Percentiles rank a stretch among this genome's conserved stretches.
Conservation (phyloP, 139 green algal species). For the Parachlorella kessleri region DNA sequence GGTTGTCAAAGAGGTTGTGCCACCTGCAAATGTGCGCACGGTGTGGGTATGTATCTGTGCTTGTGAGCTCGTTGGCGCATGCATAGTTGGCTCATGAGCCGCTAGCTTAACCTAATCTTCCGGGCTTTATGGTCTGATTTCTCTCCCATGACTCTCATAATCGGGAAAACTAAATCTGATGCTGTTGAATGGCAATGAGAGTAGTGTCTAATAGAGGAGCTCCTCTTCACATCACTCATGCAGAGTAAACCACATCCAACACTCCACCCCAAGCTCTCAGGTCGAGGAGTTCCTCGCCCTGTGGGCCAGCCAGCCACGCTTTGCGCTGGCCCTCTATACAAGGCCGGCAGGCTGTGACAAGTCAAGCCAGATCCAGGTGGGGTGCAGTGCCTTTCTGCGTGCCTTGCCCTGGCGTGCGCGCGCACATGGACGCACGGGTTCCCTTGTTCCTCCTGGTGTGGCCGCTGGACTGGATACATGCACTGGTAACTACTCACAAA, state of each 20-base stretch:
- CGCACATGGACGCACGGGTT: background rate
- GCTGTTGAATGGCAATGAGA: background rate
- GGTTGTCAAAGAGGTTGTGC: background rate
- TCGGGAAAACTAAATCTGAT: too few species aligned
- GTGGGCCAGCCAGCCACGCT: conserved; percentile 16
- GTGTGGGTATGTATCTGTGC: background rate
- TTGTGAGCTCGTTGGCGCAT: background rate
- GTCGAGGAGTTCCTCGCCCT: conserved; percentile 18
- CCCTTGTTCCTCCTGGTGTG: background rate
- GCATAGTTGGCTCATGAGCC: too few species aligned
- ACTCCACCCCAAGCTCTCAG: background rate
- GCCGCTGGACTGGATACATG: background rate
- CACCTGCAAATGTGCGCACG: background rate
- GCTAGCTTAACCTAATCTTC: too few species aligned
- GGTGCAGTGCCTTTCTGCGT: background rate
- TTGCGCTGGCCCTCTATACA: conserved; percentile 6
- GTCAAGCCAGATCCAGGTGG: background rate
- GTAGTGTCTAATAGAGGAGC: too few species aligned
- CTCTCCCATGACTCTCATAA: background rate
- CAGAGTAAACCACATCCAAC: conserved; percentile 19
- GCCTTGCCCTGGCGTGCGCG: background rate
- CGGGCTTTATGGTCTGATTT: background rate
- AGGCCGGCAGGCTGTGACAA: background rate
- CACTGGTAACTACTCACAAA: too few species aligned
- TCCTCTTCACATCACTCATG: too few species aligned